Conservation (phyloP, 2,329 filamentous ascomycete species). For the Pseudonectria buxi region DNA sequence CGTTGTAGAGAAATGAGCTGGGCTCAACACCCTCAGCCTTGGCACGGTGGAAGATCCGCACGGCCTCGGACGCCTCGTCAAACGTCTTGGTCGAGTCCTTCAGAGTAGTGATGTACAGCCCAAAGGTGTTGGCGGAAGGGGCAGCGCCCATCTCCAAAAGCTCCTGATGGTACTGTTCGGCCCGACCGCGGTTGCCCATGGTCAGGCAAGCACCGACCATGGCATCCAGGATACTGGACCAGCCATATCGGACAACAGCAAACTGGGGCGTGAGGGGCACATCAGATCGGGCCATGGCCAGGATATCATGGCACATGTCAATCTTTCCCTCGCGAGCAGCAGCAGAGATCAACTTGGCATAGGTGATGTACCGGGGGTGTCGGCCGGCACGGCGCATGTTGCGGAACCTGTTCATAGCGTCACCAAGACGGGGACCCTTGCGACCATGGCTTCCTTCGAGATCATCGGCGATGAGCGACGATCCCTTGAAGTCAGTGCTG, state of each 20-base stretch:
- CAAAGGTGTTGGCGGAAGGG: constrained; percentile 95
- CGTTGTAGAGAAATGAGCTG: constrained; percentile 96
- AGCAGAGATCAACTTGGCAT: constrained; percentile 88
- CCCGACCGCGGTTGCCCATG: constrained; percentile 70
- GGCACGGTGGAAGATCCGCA: constrained; percentile 94
- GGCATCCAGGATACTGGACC: constrained; percentile 91
- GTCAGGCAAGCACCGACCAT: constrained; percentile 92
- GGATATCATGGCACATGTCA: constrained; percentile 76
- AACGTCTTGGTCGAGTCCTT: constrained; percentile 98
- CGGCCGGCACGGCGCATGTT: constrained; percentile 90
- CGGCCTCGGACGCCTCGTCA: constrained; percentile 91
- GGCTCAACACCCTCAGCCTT: constrained; percentile 92
- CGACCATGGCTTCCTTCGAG: constrained; percentile 74
- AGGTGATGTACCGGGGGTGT: constrained; percentile 92
- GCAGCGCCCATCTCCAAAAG: constrained; percentile 83
- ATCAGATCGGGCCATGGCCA: constrained; percentile 83
- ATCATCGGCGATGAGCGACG: constrained; percentile 81
- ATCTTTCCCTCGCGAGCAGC: constrained; percentile 80
- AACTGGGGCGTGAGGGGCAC: constrained; percentile 81
- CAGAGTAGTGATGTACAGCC: constrained; percentile 97
- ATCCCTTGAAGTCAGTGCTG: constrained; percentile 89
- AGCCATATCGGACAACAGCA: constrained; percentile 83
- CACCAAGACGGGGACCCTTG: constrained; percentile 65
- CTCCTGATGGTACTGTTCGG: constrained; percentile 85
- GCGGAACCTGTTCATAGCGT: constrained; percentile 75